These are phyloP conservation scores for Globisporangium iwayamae DNA, from an alignment of 352 stramenopile species.

Conservation along the genomic window DNA sequence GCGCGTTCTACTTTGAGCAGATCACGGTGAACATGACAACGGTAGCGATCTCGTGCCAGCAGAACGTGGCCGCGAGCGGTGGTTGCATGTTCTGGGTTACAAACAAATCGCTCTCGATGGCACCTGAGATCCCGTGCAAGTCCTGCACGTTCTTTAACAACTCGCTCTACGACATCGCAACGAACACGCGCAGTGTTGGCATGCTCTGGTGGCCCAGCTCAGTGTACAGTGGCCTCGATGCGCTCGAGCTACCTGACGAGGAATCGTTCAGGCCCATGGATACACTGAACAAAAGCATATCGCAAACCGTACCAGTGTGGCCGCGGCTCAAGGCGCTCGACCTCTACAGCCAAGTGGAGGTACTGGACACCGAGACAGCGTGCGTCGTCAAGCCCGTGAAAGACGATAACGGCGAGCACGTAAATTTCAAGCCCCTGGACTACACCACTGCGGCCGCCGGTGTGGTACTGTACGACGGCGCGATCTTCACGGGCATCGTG, in stretches of 20 bases:
- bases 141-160: conserved; percentile 42
- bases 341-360: conserved; percentile 58
- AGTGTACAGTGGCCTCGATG: conserved; percentile 34
- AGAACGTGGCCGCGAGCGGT: conserved; percentile 45
- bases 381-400: conserved; percentile 24
- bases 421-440: conserved; percentile 31
- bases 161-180: conserved; percentile 48
- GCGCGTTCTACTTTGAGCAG: conserved; percentile 42
- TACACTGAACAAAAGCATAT: conserved; percentile 24
- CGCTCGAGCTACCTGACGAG: conserved; percentile 42
- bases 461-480: conserved; percentile 37
- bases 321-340: conserved; percentile 55
- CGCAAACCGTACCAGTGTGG: conserved; percentile 32
- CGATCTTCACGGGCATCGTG: conserved; percentile 29
- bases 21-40: conserved; percentile 23
- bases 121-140: conserved; percentile 29
- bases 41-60: conserved; percentile 22
- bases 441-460: conserved; percentile 24
- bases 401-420: conserved; percentile 7
- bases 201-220: conserved; percentile 57
- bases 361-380: conserved; percentile 45
- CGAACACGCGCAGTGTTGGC: conserved; percentile 51
- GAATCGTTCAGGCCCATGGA: conserved; percentile 41
- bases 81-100: conserved; percentile 69
- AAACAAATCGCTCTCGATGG: conserved; percentile 13